A percentile compares a stretch with the other conserved stretches of the same genome.
phyloP scores from a whole-genome alignment of 2,329 filamentous ascomycete genomes.

The Trichoderma pleuroti region DNA sequence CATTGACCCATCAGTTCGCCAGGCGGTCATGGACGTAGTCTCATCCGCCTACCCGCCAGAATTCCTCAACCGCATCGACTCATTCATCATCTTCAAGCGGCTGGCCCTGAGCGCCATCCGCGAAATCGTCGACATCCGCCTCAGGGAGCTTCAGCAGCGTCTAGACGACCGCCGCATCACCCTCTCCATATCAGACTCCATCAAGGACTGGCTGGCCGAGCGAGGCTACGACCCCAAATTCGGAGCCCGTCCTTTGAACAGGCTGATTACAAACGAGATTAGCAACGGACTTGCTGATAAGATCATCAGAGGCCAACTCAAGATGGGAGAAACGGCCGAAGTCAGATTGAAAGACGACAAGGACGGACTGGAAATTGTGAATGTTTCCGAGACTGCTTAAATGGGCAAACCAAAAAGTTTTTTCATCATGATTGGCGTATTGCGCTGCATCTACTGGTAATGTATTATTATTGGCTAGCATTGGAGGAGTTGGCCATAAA shows the following conservation, averaged over 20 bases:
- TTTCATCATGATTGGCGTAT: not conserved
- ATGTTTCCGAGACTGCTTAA: conserved; percentile 21
- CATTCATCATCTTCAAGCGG: conserved; percentile 93
- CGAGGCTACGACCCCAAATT: conserved; percentile 88
- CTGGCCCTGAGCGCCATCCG: conserved; percentile 73
- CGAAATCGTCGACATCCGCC: conserved; percentile 90
- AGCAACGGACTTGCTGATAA: conserved; percentile 84
- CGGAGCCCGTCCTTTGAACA: conserved; percentile 85
- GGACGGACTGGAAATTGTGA: conserved; percentile 52
- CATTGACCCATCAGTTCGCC: conserved; percentile 69
- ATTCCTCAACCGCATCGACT: conserved; percentile 94
- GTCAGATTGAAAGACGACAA: conserved; percentile 65
- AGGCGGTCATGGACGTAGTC: conserved; percentile 86
- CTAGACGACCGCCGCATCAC: conserved; percentile 82
- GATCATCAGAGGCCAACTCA: conserved; percentile 83
- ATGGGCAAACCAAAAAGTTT: too few species aligned
- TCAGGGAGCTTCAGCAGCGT: conserved; percentile 76
- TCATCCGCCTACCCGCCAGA: conserved; percentile 74
- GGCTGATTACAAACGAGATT: conserved; percentile 86
- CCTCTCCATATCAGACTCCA: conserved; percentile 65
- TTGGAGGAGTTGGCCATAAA: not conserved
- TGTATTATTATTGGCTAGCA: not conserved
- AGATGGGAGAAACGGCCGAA: conserved; percentile 67
- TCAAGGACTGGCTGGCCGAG: conserved; percentile 83
- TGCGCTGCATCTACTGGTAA: not conserved